Evolutionary conservation across 371 early-diverging fungal species (phyloP).

Genomic region (Saksenaea vasiformis): DNA sequence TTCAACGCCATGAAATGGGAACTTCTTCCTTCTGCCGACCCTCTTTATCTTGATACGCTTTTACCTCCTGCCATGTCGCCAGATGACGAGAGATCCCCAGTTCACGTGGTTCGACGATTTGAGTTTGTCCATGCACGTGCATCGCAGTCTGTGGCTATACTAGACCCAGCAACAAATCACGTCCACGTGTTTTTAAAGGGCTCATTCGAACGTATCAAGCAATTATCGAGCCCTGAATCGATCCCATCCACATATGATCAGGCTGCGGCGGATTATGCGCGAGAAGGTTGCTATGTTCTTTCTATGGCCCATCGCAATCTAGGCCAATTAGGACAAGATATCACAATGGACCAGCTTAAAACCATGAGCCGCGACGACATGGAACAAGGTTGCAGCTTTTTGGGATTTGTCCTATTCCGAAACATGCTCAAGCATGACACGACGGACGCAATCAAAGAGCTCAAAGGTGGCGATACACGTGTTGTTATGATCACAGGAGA

Average conservation of each 20-base stretch:
- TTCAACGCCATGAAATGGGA: conserved; percentile 59
- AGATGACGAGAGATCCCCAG: conserved; percentile 17
- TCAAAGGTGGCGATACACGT: conserved; percentile 77
- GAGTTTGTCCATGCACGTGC: conserved; percentile 89
- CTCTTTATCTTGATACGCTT: conserved; percentile 25
- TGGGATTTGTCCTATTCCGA: conserved; percentile 85
- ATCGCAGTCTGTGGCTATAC: conserved; percentile 82
- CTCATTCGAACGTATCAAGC: conserved; percentile 76
- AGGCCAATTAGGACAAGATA: conserved; percentile 42
- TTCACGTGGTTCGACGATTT: conserved; percentile 71
- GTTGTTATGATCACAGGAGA: conserved; percentile 94
- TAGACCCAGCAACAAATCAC: conserved; percentile 50
- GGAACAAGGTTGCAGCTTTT: conserved; percentile 65
- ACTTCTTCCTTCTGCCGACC: conserved; percentile 17
- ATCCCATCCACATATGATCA: conserved; percentile 68
- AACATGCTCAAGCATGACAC: conserved; percentile 90
- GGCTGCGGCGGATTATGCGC: conserved; percentile 61
- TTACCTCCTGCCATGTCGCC: conserved; percentile 15
- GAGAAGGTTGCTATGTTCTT: conserved; percentile 83
- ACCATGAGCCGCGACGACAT: conserved; percentile 62
- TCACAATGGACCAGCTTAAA: conserved; percentile 43
- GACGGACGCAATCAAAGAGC: conserved; percentile 66
- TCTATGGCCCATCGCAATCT: conserved; percentile 67
- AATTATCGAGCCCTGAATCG: conserved; percentile 45
- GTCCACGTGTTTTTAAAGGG: conserved; percentile 78